Conservation (phyloP, 2,329 filamentous ascomycete species). For the Fonsecaea nubica region DNA sequence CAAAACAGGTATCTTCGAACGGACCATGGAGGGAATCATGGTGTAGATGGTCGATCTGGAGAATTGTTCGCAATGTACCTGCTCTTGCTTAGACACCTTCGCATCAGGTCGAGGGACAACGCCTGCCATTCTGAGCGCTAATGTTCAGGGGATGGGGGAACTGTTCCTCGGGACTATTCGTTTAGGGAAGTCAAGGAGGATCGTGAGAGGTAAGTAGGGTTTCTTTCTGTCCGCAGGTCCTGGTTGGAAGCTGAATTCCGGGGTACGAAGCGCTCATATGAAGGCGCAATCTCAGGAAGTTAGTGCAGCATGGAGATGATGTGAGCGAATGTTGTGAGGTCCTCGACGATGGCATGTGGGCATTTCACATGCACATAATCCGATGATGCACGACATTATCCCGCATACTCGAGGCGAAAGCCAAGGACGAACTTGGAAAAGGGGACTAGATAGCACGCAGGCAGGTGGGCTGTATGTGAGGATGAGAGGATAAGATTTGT, state of each 20-base stretch:
- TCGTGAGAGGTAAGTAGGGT: not conserved
- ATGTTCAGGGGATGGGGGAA: not conserved
- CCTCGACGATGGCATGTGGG: not conserved
- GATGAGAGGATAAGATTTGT: slow-evolving; percentile 5
- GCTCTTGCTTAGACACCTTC: not conserved
- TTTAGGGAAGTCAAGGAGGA: not conserved
- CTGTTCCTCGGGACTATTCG: not conserved
- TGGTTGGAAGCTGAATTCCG: not conserved
- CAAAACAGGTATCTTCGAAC: slow-evolving; percentile 34
- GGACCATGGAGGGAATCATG: slow-evolving; percentile 35
- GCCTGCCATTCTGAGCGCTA: not conserved
- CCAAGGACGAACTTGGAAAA: slow-evolving; percentile 1
- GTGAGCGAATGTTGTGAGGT: slow-evolving; percentile 6
- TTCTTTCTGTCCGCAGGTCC: not conserved
- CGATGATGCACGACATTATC: slow-evolving; percentile 20
- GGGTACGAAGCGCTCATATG: not conserved
- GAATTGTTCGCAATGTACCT: slow-evolving; percentile 14
- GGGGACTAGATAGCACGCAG: not conserved
- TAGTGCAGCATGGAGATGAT: not conserved
- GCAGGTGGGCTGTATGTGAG: slow-evolving; percentile 11
- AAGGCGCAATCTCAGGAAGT: not conserved
- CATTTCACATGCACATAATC: slow-evolving; percentile 27
- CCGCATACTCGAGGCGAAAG: slow-evolving; percentile 8
- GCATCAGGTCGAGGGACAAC: not conserved
- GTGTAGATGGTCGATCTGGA: slow-evolving; percentile 29